Evolutionary conservation across 2,329 filamentous ascomycete genomes (phyloP).

Genomic region (Pyricularia pennisetigena): DNA sequence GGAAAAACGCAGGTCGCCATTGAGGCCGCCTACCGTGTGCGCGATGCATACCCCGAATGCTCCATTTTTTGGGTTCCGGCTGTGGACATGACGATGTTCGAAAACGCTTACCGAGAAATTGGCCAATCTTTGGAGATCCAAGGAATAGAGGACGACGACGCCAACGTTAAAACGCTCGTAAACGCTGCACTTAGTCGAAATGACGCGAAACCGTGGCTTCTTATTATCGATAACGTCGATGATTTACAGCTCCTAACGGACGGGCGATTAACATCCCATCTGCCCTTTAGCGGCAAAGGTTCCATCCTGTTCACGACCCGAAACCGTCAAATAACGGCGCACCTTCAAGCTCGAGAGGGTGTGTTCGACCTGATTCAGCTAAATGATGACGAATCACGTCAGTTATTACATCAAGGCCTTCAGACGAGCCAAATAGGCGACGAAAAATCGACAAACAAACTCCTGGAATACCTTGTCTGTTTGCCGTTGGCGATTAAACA

Average conservation of each 20-base stretch:
- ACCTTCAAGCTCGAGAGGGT: conserved; percentile 7
- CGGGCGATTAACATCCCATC: conserved; percentile 13
- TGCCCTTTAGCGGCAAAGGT: conserved; percentile 20
- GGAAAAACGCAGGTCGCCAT: conserved; percentile 29
- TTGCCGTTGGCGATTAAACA: conserved; percentile 11
- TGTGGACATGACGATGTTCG: conserved; percentile 17
- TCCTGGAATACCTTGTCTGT: conserved; percentile 1
- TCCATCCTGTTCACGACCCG: conserved; percentile 20
- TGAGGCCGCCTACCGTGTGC: conserved; percentile 20
- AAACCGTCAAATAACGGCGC: conserved; percentile 9
- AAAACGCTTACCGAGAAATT: conserved; percentile 23
- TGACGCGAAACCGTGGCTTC: conserved; percentile 23
- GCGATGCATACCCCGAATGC: conserved; percentile 15
- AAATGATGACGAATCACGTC: conserved; percentile 11
- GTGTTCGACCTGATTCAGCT: conserved; percentile 15
- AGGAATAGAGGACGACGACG: conserved; percentile 20
- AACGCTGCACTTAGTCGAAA: conserved; percentile 19
- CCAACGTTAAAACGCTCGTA: conserved; percentile 25
- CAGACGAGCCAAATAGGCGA: conserved; percentile 3
- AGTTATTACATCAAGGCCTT: conserved; percentile 13
- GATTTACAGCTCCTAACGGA: conserved; percentile 21
- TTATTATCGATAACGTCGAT: conserved; percentile 35
- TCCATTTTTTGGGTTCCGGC: conserved; percentile 31
- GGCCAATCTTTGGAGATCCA: conserved; percentile 17
- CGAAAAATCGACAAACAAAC: not conserved